These are phyloP conservation scores for Pseudotsuga menziesii DNA, from an alignment of 75 land plant genomes.

Conservation along the genomic window DNA sequence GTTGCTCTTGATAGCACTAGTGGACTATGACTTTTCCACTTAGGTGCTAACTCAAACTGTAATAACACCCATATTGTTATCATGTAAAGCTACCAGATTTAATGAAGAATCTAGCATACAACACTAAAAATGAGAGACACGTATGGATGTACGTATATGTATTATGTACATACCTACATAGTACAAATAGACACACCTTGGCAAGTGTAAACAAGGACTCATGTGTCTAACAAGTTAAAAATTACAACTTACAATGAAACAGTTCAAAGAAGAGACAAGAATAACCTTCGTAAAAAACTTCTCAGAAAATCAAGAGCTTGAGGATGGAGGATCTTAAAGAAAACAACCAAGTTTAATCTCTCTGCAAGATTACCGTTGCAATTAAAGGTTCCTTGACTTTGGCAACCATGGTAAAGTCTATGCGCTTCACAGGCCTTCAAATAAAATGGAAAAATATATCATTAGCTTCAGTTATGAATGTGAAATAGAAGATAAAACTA, in stretches of 20 bases:
- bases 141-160: background rate
- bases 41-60: background rate
- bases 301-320: background rate
- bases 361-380: constrained; percentile 42
- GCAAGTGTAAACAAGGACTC: background rate
- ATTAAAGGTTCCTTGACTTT: constrained; percentile 76
- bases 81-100: background rate
- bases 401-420: constrained; percentile 59
- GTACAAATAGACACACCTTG: background rate
- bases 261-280: constrained; percentile 1
- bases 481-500: background rate
- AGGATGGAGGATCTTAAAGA: background rate
- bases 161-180: too few relatives aligned
- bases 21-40: too few relatives aligned
- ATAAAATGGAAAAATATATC: background rate
- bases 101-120: background rate
- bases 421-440: constrained; percentile 52
- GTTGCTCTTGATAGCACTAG: too few relatives aligned
- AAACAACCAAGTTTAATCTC: background rate
- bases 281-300: background rate
- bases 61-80: background rate
- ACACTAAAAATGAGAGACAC: too few relatives aligned
- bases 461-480: background rate
- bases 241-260: background rate
- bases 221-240: background rate